Percentiles rank a stretch among this genome's conserved stretches.
Conservation (phyloP, 768 basidiomycete species). For the Trametes sanguinea region DNA sequence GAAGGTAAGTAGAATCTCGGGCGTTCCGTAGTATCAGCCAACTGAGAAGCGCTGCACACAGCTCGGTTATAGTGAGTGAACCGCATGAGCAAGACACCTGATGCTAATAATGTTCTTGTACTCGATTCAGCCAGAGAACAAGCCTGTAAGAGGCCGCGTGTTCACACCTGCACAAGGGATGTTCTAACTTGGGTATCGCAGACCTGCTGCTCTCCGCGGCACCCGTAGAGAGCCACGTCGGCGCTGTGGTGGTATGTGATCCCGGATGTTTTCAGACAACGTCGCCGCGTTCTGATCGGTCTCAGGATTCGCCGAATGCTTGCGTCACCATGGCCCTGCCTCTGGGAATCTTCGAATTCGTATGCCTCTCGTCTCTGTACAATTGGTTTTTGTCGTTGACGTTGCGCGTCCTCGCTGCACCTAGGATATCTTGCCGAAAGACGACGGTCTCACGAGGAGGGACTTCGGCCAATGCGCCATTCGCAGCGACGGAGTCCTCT, state of each 20-base stretch:
- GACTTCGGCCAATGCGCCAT: conserved; percentile 69
- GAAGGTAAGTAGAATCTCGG: conserved; percentile 44
- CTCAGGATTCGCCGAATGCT: conserved; percentile 73
- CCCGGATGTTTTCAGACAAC: neutral
- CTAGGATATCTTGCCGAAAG: conserved; percentile 68
- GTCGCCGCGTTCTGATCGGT: neutral
- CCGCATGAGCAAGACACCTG: neutral
- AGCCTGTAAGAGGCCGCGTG: conserved; percentile 49
- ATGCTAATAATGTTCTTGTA: too few relatives aligned
- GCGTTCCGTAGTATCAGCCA: neutral
- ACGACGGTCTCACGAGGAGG: conserved; percentile 59
- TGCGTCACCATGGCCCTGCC: conserved; percentile 76
- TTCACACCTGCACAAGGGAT: neutral
- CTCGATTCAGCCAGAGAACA: conserved; percentile 64
- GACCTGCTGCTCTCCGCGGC: conserved; percentile 71
- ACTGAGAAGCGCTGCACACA: conserved; percentile 26
- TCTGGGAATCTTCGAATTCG: conserved; percentile 76
- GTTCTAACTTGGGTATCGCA: conserved; percentile 26
- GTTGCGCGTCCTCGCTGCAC: neutral
- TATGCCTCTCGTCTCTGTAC: conserved; percentile 33
- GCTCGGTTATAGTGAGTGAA: conserved; percentile 69
- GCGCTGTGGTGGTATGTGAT: conserved; percentile 61
- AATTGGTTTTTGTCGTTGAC: neutral
- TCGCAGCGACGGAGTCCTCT: conserved; percentile 61
- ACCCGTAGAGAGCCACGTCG: conserved; percentile 69